A percentile compares a stretch with the other conserved stretches of the same genome.
These are phyloP conservation scores for Vaccinium vitisidaea DNA, from an alignment of 148 eudicot genomes.

Conservation along the genomic window DNA sequence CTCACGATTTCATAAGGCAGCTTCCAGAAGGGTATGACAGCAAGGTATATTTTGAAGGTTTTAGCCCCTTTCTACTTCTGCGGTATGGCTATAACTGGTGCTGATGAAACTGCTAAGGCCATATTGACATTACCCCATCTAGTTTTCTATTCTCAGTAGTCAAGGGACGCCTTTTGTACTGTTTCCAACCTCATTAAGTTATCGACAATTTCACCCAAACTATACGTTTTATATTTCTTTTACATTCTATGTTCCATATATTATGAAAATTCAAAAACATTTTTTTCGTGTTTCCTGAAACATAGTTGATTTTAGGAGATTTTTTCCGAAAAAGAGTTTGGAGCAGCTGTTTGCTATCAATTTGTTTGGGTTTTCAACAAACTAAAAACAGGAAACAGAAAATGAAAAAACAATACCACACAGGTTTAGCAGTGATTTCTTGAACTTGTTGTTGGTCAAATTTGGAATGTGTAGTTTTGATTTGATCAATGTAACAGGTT, in stretches of 20 bases:
- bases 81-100: neutral
- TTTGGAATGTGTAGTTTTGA: neutral
- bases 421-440: neutral
- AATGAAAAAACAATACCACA: neutral
- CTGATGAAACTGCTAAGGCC: neutral
- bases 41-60: slow-evolving; percentile 44
- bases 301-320: neutral
- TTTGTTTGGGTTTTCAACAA: neutral
- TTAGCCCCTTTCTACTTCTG: neutral
- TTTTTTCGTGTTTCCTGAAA: neutral
- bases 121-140: neutral
- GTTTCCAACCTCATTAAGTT: neutral
- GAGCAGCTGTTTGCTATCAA: neutral
- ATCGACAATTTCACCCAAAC: neutral
- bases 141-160: neutral
- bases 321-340: neutral
- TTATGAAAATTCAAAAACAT: neutral
- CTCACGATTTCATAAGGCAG: slow-evolving; percentile 74
- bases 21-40: slow-evolving; percentile 95
- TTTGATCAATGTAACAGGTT: slow-evolving; percentile 39
- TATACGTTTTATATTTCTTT: neutral
- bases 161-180: neutral
- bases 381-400: neutral
- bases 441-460: neutral
- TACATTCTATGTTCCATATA: neutral